phyloP scores from a whole-genome alignment of 306 rosid species.

The Citrullus mucosospermus region DNA sequence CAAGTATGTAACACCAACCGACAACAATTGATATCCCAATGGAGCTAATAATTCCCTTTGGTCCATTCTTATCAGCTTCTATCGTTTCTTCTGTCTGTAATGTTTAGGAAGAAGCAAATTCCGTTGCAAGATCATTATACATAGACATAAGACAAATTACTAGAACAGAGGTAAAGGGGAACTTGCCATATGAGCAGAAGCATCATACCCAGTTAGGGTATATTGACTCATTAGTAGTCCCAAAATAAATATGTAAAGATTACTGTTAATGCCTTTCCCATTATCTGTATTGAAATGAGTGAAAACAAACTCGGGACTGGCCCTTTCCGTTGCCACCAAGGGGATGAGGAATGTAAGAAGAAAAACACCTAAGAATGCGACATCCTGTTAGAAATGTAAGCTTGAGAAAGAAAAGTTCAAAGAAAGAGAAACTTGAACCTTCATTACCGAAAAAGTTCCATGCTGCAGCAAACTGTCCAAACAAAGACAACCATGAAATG shows the following conservation, averaged over 20 bases:
- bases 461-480: slow-evolving; percentile 76
- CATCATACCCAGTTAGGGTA: slow-evolving; percentile 83
- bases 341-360: slow-evolving; percentile 80
- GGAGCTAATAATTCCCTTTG: slow-evolving; percentile 88
- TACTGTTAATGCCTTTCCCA: slow-evolving; percentile 56
- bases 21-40: slow-evolving; percentile 80
- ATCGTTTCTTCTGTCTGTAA: slow-evolving; percentile 92
- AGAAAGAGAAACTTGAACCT: background rate
- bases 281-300: slow-evolving; percentile 83
- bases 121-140: background rate
- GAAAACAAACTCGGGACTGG: slow-evolving; percentile 77
- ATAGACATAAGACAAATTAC: background rate
- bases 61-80: slow-evolving; percentile 82
- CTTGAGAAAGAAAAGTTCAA: background rate
- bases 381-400: slow-evolving; percentile 9
- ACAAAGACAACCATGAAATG: slow-evolving; percentile 63
- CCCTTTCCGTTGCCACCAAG: slow-evolving; percentile 62
- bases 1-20: slow-evolving; percentile 84
- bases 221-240: slow-evolving; percentile 93
- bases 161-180: slow-evolving; percentile 3
- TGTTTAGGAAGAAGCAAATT: slow-evolving; percentile 12
- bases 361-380: slow-evolving; percentile 52
- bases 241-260: slow-evolving; percentile 64
- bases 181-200: slow-evolving; percentile 94
- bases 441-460: slow-evolving; percentile 77